A percentile compares a stretch with the other conserved stretches of the same genome.
These are phyloP conservation scores for Kluyveromyces lactis DNA, from an alignment of 805 yeast genomes.

Conservation along the genomic window DNA sequence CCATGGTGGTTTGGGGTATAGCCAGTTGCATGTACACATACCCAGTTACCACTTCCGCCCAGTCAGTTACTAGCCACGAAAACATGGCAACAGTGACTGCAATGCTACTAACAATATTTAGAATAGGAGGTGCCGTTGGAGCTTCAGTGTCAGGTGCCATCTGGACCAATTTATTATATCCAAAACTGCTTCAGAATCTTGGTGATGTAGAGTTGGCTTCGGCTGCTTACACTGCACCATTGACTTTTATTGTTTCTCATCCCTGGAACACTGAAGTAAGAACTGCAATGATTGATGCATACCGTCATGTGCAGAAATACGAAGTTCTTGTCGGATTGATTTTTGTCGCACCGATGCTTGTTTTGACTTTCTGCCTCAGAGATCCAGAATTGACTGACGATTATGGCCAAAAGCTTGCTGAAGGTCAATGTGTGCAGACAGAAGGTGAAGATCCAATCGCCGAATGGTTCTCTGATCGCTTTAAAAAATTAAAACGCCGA, in stretches of 20 bases:
- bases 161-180: constrained; percentile 59
- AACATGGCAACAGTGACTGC: constrained; percentile 61
- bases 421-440: constrained; percentile 17
- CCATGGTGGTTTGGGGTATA: constrained; percentile 54
- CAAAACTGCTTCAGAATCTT: constrained; percentile 30
- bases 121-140: constrained; percentile 60
- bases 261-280: constrained; percentile 61
- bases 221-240: constrained; percentile 46
- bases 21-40: constrained; percentile 67
- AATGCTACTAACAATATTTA: constrained; percentile 47
- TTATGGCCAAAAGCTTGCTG: constrained; percentile 22
- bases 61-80: constrained; percentile 53
- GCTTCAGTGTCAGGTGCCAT: constrained; percentile 62
- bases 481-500: neutral
- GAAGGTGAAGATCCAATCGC: constrained; percentile 16
- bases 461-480: constrained; percentile 10
- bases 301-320: constrained; percentile 50
- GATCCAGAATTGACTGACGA: constrained; percentile 21
- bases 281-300: constrained; percentile 46
- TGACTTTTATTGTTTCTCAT: constrained; percentile 37
- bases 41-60: constrained; percentile 54
- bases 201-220: constrained; percentile 34
- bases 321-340: constrained; percentile 39
- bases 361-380: constrained; percentile 20
- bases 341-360: constrained; percentile 20